Base-by-base conservation (phyloP, 768 basidiomycete species). In the Kwoniella dendrophila region DNA sequence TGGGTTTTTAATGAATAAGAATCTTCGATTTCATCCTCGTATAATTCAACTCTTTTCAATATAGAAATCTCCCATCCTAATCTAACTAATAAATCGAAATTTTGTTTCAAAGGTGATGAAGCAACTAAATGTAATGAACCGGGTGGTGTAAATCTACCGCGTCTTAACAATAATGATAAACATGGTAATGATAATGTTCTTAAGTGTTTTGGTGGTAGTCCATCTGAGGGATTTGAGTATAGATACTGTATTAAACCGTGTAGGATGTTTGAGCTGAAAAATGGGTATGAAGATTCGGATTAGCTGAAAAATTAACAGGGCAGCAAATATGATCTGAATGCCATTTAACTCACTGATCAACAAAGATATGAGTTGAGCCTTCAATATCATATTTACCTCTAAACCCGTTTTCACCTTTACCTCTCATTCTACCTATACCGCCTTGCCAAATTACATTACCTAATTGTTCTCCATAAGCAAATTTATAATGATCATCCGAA, bases 51-150 rank as follows among this genome's bases (percentile, higher is more conserved):
- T 3, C 77, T 66, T 50, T 78, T 75, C n/a, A 78, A 62, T 1
- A 78, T 64, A 1, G 68, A 74, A 16, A 74, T 68, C 48, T 71
- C 70, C 75, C 75, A 78, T 2, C 74, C 74, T 22, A 78, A 61
- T n/a, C 68, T 57, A 27, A 78, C 71, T 29, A 75, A 69, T 11
- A 68, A 57, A 53, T 77, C 75, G 24, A 78, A 62, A 45, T 71
- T 65, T 48, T 76, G 77, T 32, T 69, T 52, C 5, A 78, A 59
- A 1, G 77, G 77, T 1, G 72, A 70, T 8, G 74, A 75, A 14
- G 71, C 77, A 7, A 77, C 77, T 8, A 77, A 62, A 32, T 78
- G 77, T 18, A 77, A 67, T 16, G 74, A 68, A 18, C 70, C 69
- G 0, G 66, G 63, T 3, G 67, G 68, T 0, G 72, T 71, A 7